Conservation (phyloP, 2,329 filamentous ascomycete genomes). For the Grosmannia serpens region DNA sequence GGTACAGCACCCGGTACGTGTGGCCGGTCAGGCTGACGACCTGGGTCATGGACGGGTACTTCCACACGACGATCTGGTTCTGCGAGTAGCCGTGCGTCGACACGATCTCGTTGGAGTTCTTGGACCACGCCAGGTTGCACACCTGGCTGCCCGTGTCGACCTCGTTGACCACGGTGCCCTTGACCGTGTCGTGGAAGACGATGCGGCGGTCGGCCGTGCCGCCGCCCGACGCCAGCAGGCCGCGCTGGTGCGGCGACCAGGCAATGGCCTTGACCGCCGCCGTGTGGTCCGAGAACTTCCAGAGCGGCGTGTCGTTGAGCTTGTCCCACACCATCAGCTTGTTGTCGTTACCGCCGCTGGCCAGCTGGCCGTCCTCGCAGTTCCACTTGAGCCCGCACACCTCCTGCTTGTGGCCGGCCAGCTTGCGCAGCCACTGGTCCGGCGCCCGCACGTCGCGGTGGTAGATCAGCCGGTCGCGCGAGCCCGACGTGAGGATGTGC, state of each 20-base stretch:
- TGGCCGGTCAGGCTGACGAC: slow-evolving; percentile 92
- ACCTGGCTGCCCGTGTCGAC: slow-evolving; percentile 96
- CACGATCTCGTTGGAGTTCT: slow-evolving; percentile 95
- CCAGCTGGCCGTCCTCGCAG: slow-evolving; percentile 85
- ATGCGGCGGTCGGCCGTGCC: slow-evolving; percentile 93
- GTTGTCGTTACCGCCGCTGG: slow-evolving; percentile 95
- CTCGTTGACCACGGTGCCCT: slow-evolving; percentile 70
- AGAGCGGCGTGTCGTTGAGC: slow-evolving; percentile 79
- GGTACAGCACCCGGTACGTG: slow-evolving; percentile 82
- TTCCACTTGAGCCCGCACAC: slow-evolving; percentile 97
- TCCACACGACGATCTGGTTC: slow-evolving; percentile 99
- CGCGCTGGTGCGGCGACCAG: slow-evolving; percentile 93
- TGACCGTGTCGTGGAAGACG: slow-evolving; percentile 93
- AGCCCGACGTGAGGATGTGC: slow-evolving; percentile 92
- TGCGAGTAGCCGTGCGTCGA: slow-evolving; percentile 95
- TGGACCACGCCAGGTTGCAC: slow-evolving; percentile 96
- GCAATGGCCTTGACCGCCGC: slow-evolving; percentile 96
- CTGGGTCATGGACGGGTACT: slow-evolving; percentile 96
- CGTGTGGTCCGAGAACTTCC: slow-evolving; percentile 89
- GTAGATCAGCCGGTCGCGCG: slow-evolving; percentile 83
- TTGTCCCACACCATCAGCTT: slow-evolving; percentile 99
- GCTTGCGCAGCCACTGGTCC: slow-evolving; percentile 76
- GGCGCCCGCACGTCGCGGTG: slow-evolving; percentile 91
- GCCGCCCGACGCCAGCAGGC: slow-evolving; percentile 87
- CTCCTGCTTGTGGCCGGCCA: slow-evolving; percentile 94